A percentile compares a stretch with the other conserved stretches of the same genome.
Evolutionary conservation across 1,139 yeast species (phyloP).

Genomic region (Suhomyces terraborum): DNA sequence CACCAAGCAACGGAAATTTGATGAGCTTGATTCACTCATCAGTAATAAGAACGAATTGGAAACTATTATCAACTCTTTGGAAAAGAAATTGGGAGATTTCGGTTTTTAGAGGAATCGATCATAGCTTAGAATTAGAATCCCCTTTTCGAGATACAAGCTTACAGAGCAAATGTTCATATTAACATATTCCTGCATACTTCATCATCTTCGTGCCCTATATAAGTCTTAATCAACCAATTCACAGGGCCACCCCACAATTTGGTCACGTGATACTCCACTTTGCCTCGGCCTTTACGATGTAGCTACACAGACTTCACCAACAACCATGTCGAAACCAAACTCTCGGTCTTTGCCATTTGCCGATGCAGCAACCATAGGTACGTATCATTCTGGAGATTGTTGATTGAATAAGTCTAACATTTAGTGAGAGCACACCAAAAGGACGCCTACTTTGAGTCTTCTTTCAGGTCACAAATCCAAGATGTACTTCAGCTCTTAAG

Average conservation of each 20-base stretch:
- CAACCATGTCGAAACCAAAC: constrained; percentile 29
- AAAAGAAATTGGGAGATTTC: constrained; percentile 62
- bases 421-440: constrained; percentile 81
- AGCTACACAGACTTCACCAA: neutral
- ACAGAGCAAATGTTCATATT: too few species aligned
- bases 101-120: too few species aligned
- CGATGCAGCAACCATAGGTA: constrained; percentile 52
- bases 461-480: constrained; percentile 55
- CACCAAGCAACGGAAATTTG: constrained; percentile 70
- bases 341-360: constrained; percentile 45
- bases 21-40: constrained; percentile 66
- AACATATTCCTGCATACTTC: too few species aligned
- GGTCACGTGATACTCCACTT: constrained; percentile 3
- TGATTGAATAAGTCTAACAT: constrained; percentile 18
- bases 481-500: constrained; percentile 56
- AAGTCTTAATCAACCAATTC: too few species aligned
- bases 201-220: too few species aligned
- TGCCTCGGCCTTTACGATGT: constrained; percentile 10
- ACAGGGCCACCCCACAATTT: constrained; percentile 8
- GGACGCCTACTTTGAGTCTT: constrained; percentile 69
- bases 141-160: too few species aligned
- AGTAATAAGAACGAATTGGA: constrained; percentile 61
- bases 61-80: constrained; percentile 51
- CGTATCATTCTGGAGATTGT: constrained; percentile 18
- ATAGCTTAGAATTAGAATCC: too few species aligned